Conservation (phyloP, 371 early-diverging fungal genomes). For the Mucor lusitanicus region DNA sequence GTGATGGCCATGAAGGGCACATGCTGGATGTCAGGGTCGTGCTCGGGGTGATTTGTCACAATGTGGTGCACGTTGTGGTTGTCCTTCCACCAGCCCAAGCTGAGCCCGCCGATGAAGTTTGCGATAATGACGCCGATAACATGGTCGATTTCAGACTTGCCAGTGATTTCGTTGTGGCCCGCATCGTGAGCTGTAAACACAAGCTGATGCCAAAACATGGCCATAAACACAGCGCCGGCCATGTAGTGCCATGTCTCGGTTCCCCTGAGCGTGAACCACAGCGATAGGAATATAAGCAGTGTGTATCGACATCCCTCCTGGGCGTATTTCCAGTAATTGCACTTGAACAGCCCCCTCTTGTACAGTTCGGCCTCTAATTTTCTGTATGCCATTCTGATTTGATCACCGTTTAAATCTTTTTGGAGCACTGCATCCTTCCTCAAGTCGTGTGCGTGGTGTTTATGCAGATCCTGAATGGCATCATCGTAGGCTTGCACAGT, state of each 20-base stretch:
- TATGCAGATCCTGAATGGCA: conserved; percentile 32
- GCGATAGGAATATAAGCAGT: conserved; percentile 55
- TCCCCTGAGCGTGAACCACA: conserved; percentile 70
- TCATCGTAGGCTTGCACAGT: conserved; percentile 38
- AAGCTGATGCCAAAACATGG: conserved; percentile 89
- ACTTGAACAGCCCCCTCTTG: conserved; percentile 67
- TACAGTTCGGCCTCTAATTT: conserved; percentile 66
- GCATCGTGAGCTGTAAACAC: conserved; percentile 94
- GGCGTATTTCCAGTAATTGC: conserved; percentile 77
- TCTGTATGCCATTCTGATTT: conserved; percentile 61
- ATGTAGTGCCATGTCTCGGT: conserved; percentile 63
- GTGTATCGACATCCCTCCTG: conserved; percentile 74
- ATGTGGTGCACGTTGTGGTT: conserved; percentile 96
- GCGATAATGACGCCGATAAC: conserved; percentile 83
- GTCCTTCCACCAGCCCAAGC: conserved; percentile 96
- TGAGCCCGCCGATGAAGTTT: conserved; percentile 84
- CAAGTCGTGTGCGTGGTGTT: conserved; percentile 26
- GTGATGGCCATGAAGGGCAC: conserved; percentile 93
- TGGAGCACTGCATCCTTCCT: conserved; percentile 11
- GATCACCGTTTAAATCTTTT: conserved; percentile 38
- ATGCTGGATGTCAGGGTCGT: conserved; percentile 98
- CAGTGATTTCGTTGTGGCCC: conserved; percentile 92
- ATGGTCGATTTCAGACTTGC: conserved; percentile 72
- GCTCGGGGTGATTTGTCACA: conserved; percentile 84
- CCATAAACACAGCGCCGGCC: conserved; percentile 62